A percentile compares a stretch with the other conserved stretches of the same genome.
Evolutionary conservation across 208 protist genomes (phyloP).

Genomic region (Trypanosoma brucei): DNA sequence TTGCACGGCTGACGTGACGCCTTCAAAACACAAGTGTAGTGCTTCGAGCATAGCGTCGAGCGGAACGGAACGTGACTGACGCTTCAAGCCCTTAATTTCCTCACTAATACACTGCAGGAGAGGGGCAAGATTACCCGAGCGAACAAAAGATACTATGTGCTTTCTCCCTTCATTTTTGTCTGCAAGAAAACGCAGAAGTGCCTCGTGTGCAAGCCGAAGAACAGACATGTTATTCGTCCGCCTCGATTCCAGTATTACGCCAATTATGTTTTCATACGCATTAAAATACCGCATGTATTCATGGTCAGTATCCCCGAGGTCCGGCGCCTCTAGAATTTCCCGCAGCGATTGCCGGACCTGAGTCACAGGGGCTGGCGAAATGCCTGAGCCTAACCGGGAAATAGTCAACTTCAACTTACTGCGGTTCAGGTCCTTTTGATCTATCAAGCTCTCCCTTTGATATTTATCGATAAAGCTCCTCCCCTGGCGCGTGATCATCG

Average conservation of each 20-base stretch:
- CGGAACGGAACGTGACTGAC: slow-evolving; percentile 30
- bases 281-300: slow-evolving; percentile 85
- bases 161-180: slow-evolving; percentile 47
- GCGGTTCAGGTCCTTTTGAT: slow-evolving; percentile 67
- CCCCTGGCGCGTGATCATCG: slow-evolving; percentile 40
- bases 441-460: slow-evolving; percentile 53
- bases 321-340: slow-evolving; percentile 37
- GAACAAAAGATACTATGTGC: slow-evolving; percentile 63
- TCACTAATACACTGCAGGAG: slow-evolving; percentile 54
- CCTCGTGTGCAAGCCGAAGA: slow-evolving; percentile 33
- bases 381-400: slow-evolving; percentile 37
- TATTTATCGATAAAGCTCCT: slow-evolving; percentile 74
- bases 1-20: slow-evolving; percentile 33
- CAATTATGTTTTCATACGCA: slow-evolving; percentile 45
- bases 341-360: slow-evolving; percentile 63
- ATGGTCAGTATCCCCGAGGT: slow-evolving; percentile 55
- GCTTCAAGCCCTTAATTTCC: slow-evolving; percentile 42
- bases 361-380: slow-evolving; percentile 20
- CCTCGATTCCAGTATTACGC: slow-evolving; percentile 53
- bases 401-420: slow-evolving; percentile 60
- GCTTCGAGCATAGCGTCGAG: slow-evolving; percentile 41
- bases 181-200: slow-evolving; percentile 41
- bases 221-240: slow-evolving; percentile 43
- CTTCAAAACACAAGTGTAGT: slow-evolving; percentile 54
- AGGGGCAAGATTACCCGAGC: slow-evolving; percentile 40